Conservation (phyloP, 805 yeast genomes). For the Suhomyces xylopsoci region DNA sequence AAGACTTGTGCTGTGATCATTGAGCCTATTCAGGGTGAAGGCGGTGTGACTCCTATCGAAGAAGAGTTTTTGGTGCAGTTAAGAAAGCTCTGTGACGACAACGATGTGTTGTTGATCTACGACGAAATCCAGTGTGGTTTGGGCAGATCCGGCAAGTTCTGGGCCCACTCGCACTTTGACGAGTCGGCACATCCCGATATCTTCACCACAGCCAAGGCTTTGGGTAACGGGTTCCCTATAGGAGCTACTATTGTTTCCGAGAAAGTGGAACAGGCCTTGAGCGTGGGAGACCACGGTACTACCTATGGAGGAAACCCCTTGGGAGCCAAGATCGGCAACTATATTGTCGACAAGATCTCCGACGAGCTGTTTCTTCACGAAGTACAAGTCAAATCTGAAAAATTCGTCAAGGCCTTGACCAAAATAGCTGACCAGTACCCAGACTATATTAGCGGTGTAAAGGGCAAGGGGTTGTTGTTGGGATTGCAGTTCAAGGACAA, state of each 20-base stretch:
- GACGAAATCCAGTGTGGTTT: conserved; percentile 98
- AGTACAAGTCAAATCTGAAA: conserved; percentile 60
- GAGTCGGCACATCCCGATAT: conserved; percentile 88
- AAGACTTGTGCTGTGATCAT: conserved; percentile 88
- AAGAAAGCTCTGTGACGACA: conserved; percentile 61
- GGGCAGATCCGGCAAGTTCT: conserved; percentile 85
- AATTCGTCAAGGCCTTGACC: conserved; percentile 50
- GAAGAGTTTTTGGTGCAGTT: conserved; percentile 62
- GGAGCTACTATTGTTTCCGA: conserved; percentile 91
- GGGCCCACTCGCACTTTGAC: conserved; percentile 86
- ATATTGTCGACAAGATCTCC: conserved; percentile 69
- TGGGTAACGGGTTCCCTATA: conserved; percentile 95
- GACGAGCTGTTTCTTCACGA: conserved; percentile 54
- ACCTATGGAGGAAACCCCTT: conserved; percentile 97
- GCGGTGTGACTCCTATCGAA: conserved; percentile 77
- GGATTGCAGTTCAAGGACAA: conserved; percentile 68
- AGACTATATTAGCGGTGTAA: conserved; percentile 59
- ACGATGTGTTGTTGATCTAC: conserved; percentile 75
- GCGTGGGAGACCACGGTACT: conserved; percentile 96
- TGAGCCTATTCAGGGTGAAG: conserved; percentile 98
- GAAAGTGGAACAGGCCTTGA: conserved; percentile 64
- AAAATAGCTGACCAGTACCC: conserved; percentile 56
- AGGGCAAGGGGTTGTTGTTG: conserved; percentile 86
- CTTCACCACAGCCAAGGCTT: conserved; percentile 89
- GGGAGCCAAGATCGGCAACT: conserved; percentile 75